These are phyloP conservation scores for Chlamydomonas sp. DNA, from an alignment of 139 green algal genomes.

Conservation along the genomic window DNA sequence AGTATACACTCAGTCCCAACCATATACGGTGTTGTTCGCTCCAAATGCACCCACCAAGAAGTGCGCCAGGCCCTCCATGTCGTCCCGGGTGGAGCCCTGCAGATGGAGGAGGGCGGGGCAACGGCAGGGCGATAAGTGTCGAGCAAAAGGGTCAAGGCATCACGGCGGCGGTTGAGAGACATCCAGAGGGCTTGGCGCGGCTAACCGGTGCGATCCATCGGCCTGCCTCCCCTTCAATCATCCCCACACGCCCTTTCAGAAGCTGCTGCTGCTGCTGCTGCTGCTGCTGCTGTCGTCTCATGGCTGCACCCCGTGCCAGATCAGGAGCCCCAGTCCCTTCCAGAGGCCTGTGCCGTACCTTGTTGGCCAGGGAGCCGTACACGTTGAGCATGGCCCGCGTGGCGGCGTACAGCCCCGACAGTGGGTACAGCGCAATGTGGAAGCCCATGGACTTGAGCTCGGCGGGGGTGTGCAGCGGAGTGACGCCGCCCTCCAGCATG, in stretches of 20 bases:
- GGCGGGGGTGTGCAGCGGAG: constrained; percentile 64
- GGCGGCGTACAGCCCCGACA: constrained; percentile 67
- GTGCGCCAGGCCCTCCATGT: constrained; percentile 54
- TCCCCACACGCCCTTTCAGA: no score
- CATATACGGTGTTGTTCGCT: background rate
- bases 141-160: no score
- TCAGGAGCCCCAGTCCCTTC: background rate
- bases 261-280: no score
- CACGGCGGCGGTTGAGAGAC: background rate
- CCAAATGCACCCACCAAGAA: constrained; percentile 35
- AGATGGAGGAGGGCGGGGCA: constrained; percentile 17
- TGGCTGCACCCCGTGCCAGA: background rate
- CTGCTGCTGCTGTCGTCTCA: background rate
- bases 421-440: constrained; percentile 71
- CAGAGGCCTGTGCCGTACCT: background rate
- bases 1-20: background rate
- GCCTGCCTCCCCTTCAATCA: background rate
- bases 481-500: constrained; percentile 81
- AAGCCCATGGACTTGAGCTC: constrained; percentile 74
- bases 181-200: background rate
- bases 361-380: constrained; percentile 27
- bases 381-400: constrained; percentile 43
- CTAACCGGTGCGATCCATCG: background rate
- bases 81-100: constrained; percentile 64
- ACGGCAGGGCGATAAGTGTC: no score